Conservation (phyloP, 83 land plant species). For the Thuja plicata region DNA sequence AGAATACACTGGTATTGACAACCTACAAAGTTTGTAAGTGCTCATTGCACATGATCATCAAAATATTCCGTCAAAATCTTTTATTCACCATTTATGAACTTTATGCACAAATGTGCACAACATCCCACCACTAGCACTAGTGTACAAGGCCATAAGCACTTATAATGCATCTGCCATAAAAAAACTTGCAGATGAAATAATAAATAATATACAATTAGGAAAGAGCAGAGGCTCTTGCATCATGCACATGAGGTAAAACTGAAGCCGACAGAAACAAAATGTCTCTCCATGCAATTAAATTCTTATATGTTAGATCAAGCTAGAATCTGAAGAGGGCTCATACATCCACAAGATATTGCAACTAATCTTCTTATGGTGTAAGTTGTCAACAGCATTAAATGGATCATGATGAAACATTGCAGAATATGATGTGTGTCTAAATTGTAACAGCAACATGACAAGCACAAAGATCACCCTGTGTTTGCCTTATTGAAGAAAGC, state of each 20-base stretch:
- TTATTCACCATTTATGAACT: background rate
- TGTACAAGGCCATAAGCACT: background rate
- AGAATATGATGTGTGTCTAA: background rate
- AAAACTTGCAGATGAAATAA: background rate
- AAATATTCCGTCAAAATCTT: background rate
- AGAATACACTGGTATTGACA: background rate
- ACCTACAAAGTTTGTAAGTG: background rate
- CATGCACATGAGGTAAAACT: background rate
- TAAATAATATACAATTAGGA: background rate
- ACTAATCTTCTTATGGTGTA: background rate
- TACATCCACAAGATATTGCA: background rate
- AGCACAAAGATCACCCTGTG: too few relatives aligned
- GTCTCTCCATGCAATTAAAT: background rate
- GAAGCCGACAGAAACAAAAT: background rate
- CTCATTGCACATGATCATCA: background rate
- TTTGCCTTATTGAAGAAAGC: background rate
- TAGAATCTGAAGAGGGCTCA: background rate
- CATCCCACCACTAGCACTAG: background rate
- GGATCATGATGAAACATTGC: background rate
- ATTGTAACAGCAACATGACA: background rate
- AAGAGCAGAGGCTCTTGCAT: background rate
- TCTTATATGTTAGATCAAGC: background rate
- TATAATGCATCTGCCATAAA: background rate
- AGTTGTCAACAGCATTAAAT: background rate
- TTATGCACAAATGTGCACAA: background rate